Conservation (phyloP, 305 asterid species). For the Solanum chacoense region DNA sequence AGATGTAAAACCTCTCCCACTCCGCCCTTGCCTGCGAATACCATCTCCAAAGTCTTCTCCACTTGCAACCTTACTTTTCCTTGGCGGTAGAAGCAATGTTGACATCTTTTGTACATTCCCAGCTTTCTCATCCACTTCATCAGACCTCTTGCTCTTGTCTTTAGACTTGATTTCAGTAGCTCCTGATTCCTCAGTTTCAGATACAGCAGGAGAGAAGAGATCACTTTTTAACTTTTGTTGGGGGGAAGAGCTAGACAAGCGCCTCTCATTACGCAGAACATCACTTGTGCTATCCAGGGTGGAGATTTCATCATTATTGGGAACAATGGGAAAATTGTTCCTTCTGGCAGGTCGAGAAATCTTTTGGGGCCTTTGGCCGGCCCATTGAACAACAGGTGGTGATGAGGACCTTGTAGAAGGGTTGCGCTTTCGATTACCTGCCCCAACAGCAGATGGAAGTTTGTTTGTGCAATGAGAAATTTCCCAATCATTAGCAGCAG, state of each 20-base stretch:
- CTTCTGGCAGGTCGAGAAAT: slow-evolving; percentile 79
- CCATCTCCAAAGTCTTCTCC: slow-evolving; percentile 63
- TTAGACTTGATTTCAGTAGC: slow-evolving; percentile 58
- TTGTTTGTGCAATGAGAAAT: slow-evolving; percentile 65
- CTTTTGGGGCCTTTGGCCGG: slow-evolving; percentile 71
- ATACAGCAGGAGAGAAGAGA: slow-evolving; percentile 54
- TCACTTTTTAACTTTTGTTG: slow-evolving; percentile 65
- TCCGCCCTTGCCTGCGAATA: slow-evolving; percentile 81
- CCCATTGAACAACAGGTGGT: slow-evolving; percentile 84
- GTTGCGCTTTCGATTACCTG: slow-evolving; percentile 64
- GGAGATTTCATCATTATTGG: slow-evolving; percentile 50
- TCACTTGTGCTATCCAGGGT: slow-evolving; percentile 37
- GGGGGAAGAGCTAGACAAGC: slow-evolving; percentile 54
- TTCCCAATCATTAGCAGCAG: slow-evolving; percentile 72
- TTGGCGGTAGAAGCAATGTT: slow-evolving; percentile 56
- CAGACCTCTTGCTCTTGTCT: slow-evolving; percentile 55
- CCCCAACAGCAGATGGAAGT: slow-evolving; percentile 29
- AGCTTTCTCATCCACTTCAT: slow-evolving; percentile 51
- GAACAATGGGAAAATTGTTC: slow-evolving; percentile 59
- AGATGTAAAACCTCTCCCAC: slow-evolving; percentile 60
- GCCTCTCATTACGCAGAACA: slow-evolving; percentile 44
- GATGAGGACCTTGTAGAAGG: slow-evolving; percentile 72
- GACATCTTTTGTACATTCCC: slow-evolving; percentile 74
- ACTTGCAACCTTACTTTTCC: slow-evolving; percentile 50
- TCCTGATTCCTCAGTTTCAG: slow-evolving; percentile 89